Conservation (phyloP, 208 protist genomes). For the Jaenimonas drosophilae region DNA sequence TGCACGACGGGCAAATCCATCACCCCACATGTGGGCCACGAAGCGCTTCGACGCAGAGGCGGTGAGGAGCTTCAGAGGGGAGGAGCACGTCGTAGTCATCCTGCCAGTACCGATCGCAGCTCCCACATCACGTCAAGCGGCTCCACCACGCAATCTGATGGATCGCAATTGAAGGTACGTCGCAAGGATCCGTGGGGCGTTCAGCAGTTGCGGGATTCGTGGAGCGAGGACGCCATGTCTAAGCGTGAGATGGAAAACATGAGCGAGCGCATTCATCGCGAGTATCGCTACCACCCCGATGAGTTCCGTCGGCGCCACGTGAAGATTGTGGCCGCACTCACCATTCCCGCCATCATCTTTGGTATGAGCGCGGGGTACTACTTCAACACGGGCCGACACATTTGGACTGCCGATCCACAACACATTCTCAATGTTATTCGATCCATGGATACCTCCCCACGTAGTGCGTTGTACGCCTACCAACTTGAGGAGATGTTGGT, state of each 20-base stretch:
- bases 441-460: slow-evolving; percentile 56
- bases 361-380: slow-evolving; percentile 40
- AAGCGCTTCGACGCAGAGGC: no score
- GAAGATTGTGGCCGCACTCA: slow-evolving; percentile 28
- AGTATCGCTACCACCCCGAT: slow-evolving; percentile 84
- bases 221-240: slow-evolving; percentile 79
- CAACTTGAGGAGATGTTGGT: slow-evolving; percentile 30
- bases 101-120: no score
- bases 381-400: slow-evolving; percentile 23
- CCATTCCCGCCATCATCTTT: slow-evolving; percentile 34
- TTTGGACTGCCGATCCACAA: slow-evolving; percentile 67
- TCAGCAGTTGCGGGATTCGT: slow-evolving; percentile 76
- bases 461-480: slow-evolving; percentile 57
- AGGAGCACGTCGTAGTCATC: no score
- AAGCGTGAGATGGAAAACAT: slow-evolving; percentile 61
- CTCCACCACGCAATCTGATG: no score
- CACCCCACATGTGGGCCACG: no score
- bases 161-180: slow-evolving; percentile 28
- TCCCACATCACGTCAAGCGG: no score
- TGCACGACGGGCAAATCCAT: no score
- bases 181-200: slow-evolving; percentile 61
- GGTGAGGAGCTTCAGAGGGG: no score
- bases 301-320: slow-evolving; percentile 50
- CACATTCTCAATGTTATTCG: slow-evolving; percentile 60
- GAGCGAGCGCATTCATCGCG: slow-evolving; percentile 65